These are phyloP conservation scores for Schizosaccharomyces octosporus DNA, from an alignment of 805 yeast genomes.

Conservation along the genomic window DNA sequence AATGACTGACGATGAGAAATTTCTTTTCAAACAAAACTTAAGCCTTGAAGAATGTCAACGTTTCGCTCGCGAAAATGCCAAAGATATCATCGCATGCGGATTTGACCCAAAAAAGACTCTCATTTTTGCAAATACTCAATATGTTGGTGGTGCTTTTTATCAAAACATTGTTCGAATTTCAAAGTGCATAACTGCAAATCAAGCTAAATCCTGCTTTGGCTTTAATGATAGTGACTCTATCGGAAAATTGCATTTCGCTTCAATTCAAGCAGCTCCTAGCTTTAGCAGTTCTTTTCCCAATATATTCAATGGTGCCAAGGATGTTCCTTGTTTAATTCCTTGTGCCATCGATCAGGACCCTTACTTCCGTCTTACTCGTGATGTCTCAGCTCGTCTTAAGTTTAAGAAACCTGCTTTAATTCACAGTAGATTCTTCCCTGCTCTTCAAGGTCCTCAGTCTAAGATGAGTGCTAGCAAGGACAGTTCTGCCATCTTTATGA, in stretches of 20 bases:
- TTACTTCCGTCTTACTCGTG: constrained; percentile 88
- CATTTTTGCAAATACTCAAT: constrained; percentile 74
- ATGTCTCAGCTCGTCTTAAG: constrained; percentile 81
- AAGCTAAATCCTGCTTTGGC: constrained; percentile 91
- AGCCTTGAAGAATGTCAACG: constrained; percentile 69
- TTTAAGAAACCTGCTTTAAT: constrained; percentile 75
- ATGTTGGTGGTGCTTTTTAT: constrained; percentile 83
- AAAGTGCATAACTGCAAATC: constrained; percentile 86
- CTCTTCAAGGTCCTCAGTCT: constrained; percentile 65
- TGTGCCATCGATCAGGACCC: constrained; percentile 97
- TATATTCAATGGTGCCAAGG: constrained; percentile 59
- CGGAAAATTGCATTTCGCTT: constrained; percentile 85
- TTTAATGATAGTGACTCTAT: constrained; percentile 85
- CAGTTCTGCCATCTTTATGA: constrained; percentile 79
- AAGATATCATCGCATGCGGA: constrained; percentile 82
- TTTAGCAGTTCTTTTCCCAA: constrained; percentile 92
- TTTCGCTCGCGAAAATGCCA: constrained; percentile 62
- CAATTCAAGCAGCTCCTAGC: constrained; percentile 86
- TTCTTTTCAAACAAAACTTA: constrained; percentile 72
- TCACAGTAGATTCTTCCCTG: constrained; percentile 93
- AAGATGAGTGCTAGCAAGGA: constrained; percentile 93
- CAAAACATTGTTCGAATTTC: constrained; percentile 83
- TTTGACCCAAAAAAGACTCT: constrained; percentile 87
- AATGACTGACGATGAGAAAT: constrained; percentile 71
- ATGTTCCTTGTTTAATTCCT: constrained; percentile 90